These are phyloP conservation scores for Schrenkiella parvula DNA, from an alignment of 345 rosid species.

Conservation along the genomic window DNA sequence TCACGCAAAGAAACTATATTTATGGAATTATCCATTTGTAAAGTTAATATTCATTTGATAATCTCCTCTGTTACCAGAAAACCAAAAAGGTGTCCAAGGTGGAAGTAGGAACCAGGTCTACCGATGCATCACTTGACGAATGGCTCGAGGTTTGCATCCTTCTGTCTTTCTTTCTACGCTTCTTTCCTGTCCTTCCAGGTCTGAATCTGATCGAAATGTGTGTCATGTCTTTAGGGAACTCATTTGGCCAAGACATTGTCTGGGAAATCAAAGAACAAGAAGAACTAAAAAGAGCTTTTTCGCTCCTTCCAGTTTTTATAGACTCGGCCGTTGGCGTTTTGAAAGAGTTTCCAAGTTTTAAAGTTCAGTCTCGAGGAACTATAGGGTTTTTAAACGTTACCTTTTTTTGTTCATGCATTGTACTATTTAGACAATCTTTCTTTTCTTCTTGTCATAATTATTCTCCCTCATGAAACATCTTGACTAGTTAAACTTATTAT, in stretches of 20 bases:
- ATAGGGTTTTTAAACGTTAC: conserved; percentile 22
- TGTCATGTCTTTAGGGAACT: conserved; percentile 28
- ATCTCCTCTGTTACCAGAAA: conserved; percentile 48
- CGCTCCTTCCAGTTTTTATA: conserved; percentile 13
- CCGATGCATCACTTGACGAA: conserved; percentile 77
- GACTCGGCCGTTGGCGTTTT: conserved; percentile 14
- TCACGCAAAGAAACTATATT: not conserved
- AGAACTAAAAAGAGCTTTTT: conserved; percentile 23
- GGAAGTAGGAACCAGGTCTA: conserved; percentile 80
- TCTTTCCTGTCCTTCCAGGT: not conserved
- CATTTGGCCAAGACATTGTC: conserved; percentile 30
- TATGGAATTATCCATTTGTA: not conserved
- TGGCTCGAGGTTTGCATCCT: conserved; percentile 74
- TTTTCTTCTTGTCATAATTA: conserved; percentile 2
- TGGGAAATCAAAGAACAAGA: conserved; percentile 36
- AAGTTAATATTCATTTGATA: not conserved
- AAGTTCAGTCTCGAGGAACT: conserved; percentile 20
- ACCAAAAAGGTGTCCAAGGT: conserved; percentile 84
- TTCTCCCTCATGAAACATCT: conserved; percentile 16
- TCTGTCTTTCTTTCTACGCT: not conserved
- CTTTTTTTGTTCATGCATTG: conserved; percentile 20
- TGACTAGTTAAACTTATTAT: conserved; percentile 3
- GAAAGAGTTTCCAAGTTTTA: conserved; percentile 24
- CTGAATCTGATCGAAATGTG: conserved; percentile 2
- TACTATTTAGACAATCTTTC: conserved; percentile 25